Conservation (phyloP, 129 eudicot genomes). For the Apium graveolens region DNA sequence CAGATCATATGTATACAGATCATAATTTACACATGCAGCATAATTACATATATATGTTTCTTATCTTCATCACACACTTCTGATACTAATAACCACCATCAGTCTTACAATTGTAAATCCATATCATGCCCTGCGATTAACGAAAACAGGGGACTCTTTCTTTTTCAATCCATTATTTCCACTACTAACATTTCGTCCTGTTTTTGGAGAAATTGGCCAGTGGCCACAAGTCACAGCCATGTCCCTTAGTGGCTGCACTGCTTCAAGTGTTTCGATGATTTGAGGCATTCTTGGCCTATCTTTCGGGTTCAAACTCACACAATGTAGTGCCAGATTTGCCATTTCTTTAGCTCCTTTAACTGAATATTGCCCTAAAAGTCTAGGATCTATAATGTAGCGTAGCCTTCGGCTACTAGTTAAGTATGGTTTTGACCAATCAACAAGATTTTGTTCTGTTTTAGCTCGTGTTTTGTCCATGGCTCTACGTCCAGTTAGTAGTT, state of each 20-base stretch:
- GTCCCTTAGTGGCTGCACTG: conserved; percentile 47
- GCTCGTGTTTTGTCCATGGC: conserved; percentile 74
- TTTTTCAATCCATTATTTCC: conserved; percentile 36
- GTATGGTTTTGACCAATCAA: conserved; percentile 79
- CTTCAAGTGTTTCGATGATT: conserved; percentile 67
- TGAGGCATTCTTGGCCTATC: conserved; percentile 81
- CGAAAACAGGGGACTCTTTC: conserved; percentile 50
- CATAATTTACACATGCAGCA: neutral
- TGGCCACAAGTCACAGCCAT: conserved; percentile 84
- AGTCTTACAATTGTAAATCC: neutral
- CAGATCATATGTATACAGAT: neutral
- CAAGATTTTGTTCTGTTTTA: conserved; percentile 64
- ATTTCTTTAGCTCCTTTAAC: conserved; percentile 75
- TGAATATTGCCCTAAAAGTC: conserved; percentile 79
- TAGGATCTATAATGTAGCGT: conserved; percentile 67
- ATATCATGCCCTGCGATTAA: conserved; percentile 14
- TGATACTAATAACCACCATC: neutral
- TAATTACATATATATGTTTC: neutral
- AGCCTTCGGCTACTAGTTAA: conserved; percentile 57
- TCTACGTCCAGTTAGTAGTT: conserved; percentile 76
- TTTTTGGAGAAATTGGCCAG: conserved; percentile 63
- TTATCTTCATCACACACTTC: neutral
- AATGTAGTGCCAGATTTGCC: conserved; percentile 55
- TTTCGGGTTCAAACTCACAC: conserved; percentile 78
- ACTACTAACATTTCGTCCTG: conserved; percentile 22